Conservation (phyloP, 768 basidiomycete species). For the Glaciozyma antarctica region DNA sequence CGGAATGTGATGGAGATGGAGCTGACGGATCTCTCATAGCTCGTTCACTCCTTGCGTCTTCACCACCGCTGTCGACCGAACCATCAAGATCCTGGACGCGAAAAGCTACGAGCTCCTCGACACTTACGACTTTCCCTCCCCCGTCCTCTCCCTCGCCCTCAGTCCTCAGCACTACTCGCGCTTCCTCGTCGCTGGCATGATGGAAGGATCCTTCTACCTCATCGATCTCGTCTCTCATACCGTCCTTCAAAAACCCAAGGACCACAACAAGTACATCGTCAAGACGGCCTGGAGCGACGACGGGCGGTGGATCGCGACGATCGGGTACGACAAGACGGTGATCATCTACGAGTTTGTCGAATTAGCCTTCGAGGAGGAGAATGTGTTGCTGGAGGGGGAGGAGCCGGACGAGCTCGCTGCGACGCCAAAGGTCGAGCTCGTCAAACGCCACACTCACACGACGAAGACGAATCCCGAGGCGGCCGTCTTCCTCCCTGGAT, state of each 20-base stretch:
- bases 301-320: constrained; percentile 25
- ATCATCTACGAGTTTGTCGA: constrained; percentile 28
- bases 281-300: constrained; percentile 25
- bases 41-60: constrained; percentile 25
- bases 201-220: constrained; percentile 32
- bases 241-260: constrained; percentile 15
- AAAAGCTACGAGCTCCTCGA: constrained; percentile 31
- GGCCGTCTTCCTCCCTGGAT: constrained; percentile 30
- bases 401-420: constrained; percentile 23
- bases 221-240: constrained; percentile 32
- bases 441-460: constrained; percentile 13
- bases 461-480: constrained; percentile 35
- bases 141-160: constrained; percentile 28
- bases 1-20: background rate
- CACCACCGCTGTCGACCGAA: constrained; percentile 35
- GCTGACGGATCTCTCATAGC: background rate
- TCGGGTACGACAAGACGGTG: constrained; percentile 35
- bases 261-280: constrained; percentile 34
- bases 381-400: constrained; percentile 20
- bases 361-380: background rate
- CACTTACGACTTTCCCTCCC: constrained; percentile 26
- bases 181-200: constrained; percentile 30
- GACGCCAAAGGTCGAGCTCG: constrained; percentile 11
- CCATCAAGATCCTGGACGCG: constrained; percentile 31
- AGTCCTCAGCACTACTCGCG: constrained; percentile 12